These are phyloP conservation scores for Stentor roeselii DNA, from an alignment of 73 alveolate species.

Conservation along the genomic window DNA sequence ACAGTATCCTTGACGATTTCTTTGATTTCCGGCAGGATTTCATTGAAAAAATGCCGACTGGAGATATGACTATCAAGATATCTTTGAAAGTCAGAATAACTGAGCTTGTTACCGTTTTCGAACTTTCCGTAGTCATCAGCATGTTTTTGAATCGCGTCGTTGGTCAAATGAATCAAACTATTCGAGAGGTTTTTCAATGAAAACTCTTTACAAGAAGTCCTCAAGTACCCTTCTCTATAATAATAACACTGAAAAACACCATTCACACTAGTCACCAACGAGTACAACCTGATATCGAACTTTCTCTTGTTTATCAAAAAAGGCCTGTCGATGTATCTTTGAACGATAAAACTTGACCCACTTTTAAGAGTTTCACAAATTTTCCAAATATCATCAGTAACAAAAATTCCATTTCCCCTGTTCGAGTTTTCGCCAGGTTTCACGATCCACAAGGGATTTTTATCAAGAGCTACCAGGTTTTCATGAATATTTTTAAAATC, in stretches of 20 bases:
- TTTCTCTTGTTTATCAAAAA: slow-evolving; percentile 57
- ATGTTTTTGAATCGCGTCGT: slow-evolving; percentile 73
- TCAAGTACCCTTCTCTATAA: slow-evolving; percentile 69
- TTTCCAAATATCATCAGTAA: background rate
- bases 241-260: slow-evolving; percentile 46
- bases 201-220: slow-evolving; percentile 65
- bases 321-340: slow-evolving; percentile 70
- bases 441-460: slow-evolving; percentile 56
- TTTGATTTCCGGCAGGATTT: background rate
- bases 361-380: slow-evolving; percentile 25
- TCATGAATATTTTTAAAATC: slow-evolving; percentile 27
- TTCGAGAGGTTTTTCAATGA: slow-evolving; percentile 37
- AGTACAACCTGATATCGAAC: slow-evolving; percentile 69
- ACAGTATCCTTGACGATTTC: slow-evolving; percentile 22
- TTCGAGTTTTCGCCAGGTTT: slow-evolving; percentile 59
- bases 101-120: slow-evolving; percentile 63
- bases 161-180: slow-evolving; percentile 63
- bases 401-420: slow-evolving; percentile 52
- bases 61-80: slow-evolving; percentile 7
- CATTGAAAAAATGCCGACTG: background rate
- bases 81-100: slow-evolving; percentile 40
- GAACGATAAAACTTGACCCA: slow-evolving; percentile 49
- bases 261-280: slow-evolving; percentile 55
- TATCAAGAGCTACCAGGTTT: slow-evolving; percentile 23
- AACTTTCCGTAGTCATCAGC: slow-evolving; percentile 67